A percentile compares a stretch with the other conserved stretches of the same genome.
Evolutionary conservation across 179 eudicot genomes (phyloP).

Genomic region (Carnegiea gigantea): DNA sequence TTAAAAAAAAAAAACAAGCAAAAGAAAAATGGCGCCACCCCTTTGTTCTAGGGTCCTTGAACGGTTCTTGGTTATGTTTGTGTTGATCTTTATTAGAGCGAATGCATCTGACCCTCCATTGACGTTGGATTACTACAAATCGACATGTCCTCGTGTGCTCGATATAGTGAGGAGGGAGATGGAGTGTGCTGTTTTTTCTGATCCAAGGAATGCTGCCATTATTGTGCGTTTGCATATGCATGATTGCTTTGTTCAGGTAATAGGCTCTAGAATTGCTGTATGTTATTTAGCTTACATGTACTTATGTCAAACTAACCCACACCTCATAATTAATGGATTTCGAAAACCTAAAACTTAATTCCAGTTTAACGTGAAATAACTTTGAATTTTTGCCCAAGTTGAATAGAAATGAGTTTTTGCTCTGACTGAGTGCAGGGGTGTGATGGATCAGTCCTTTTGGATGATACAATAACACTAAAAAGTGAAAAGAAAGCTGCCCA

Average conservation of each 20-base stretch:
- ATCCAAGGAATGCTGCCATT: slow-evolving; percentile 83
- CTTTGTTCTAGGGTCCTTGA: neutral
- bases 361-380: neutral
- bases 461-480: slow-evolving; percentile 70
- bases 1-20: neutral
- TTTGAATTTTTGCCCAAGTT: too few species aligned
- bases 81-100: slow-evolving; percentile 18
- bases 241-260: slow-evolving; percentile 98
- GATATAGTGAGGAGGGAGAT: slow-evolving; percentile 75
- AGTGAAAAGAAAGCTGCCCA: slow-evolving; percentile 74
- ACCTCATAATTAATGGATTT: neutral
- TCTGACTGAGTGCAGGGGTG: slow-evolving; percentile 58
- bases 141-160: slow-evolving; percentile 58
- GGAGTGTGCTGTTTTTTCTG: slow-evolving; percentile 85
- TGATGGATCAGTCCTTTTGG: slow-evolving; percentile 82
- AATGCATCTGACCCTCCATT: slow-evolving; percentile 53
- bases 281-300: neutral
- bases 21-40: slow-evolving; percentile 31
- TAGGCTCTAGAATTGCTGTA: neutral
- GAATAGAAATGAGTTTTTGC: neutral
- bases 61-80: slow-evolving; percentile 19
- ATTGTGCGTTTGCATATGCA: slow-evolving; percentile 81
- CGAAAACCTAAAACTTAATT: neutral
- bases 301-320: neutral
- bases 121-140: slow-evolving; percentile 63